Conservation (phyloP, 306 rosid species). For the Herpetospermum pedunculosum region DNA sequence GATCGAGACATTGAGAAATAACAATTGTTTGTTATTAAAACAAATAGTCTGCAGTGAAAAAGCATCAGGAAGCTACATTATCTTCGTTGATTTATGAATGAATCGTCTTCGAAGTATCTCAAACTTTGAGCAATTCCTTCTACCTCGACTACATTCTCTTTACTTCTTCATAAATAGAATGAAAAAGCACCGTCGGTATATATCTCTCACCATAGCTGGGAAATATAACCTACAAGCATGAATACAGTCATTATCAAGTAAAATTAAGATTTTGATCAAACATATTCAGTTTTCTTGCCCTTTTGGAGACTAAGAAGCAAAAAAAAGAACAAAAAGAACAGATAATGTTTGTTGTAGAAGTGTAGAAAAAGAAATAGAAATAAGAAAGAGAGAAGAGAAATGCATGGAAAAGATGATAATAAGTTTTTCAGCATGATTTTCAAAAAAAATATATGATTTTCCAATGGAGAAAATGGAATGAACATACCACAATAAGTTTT, state of each 20-base stretch:
- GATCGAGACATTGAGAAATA: not conserved
- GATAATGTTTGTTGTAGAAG: not conserved
- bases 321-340: too few relatives aligned
- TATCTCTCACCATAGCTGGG: conserved; percentile 96
- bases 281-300: not conserved
- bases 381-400: not conserved
- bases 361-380: not conserved
- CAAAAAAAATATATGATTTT: not conserved
- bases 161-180: conserved; percentile 62
- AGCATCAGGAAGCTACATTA: conserved; percentile 19
- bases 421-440: not conserved
- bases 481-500: conserved; percentile 67
- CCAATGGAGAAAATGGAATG: conserved; percentile 6
- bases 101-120: conserved; percentile 14
- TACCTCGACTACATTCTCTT: conserved; percentile 32
- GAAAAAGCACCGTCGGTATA: conserved; percentile 63
- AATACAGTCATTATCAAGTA: not conserved
- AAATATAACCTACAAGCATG: conserved; percentile 52
- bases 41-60: not conserved
- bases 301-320: not conserved
- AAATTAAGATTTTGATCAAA: not conserved
- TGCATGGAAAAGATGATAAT: not conserved
- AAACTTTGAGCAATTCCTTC: not conserved
- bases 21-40: not conserved
- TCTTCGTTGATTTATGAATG: conserved; percentile 9